Conservation (phyloP, 495 filamentous ascomycete genomes). For the Letharia columbiana region DNA sequence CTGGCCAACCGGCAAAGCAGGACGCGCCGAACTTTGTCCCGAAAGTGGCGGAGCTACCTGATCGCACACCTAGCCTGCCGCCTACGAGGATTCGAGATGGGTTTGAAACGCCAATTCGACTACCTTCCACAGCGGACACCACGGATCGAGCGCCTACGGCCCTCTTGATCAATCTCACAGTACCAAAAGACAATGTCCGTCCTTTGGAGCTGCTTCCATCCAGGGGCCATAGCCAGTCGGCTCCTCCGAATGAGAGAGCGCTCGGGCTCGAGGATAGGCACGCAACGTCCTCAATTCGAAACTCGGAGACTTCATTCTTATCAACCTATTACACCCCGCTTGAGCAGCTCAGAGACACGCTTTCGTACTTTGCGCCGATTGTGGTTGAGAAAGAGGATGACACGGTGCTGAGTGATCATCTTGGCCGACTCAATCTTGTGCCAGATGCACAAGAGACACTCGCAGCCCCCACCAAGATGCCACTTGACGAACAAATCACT, state of each 20-base stretch:
- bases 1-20: background rate
- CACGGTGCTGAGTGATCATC: background rate
- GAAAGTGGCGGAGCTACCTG: slow-evolving; percentile 15
- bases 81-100: background rate
- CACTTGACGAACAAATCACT: background rate
- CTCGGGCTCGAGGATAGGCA: background rate
- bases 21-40: slow-evolving; percentile 8
- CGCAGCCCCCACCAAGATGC: slow-evolving; percentile 1
- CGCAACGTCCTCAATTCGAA: background rate
- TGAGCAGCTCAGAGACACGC: slow-evolving; percentile 8
- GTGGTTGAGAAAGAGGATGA: background rate
- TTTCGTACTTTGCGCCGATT: background rate
- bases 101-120: background rate
- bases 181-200: background rate
- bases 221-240: background rate
- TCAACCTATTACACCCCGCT: slow-evolving; percentile 1
- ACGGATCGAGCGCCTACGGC: background rate
- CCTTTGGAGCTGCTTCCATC: background rate
- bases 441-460: background rate
- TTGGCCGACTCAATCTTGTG: background rate
- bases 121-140: background rate
- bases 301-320: background rate
- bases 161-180: background rate
- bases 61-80: background rate
- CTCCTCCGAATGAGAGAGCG: background rate